phyloP scores from a whole-genome alignment of 129 eudicot genomes.

The Lactuca saligna region DNA sequence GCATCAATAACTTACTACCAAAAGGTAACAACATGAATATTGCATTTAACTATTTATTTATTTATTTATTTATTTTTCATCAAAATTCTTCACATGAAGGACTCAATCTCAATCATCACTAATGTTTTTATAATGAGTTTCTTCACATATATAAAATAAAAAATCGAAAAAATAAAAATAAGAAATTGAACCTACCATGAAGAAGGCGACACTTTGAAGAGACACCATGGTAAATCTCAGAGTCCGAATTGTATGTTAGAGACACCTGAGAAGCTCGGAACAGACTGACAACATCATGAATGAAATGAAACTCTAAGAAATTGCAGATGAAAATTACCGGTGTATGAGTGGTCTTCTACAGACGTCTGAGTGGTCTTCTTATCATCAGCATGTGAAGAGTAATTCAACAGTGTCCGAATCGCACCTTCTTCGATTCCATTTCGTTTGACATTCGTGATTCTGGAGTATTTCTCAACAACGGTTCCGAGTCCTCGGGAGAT shows the following conservation, averaged over 20 bases:
- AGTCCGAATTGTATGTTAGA: slow-evolving; percentile 56
- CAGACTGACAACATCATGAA: slow-evolving; percentile 49
- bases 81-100: no score
- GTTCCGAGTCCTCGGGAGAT: slow-evolving; percentile 77
- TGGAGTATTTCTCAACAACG: slow-evolving; percentile 87
- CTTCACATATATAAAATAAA: not conserved
- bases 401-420: slow-evolving; percentile 62
- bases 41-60: no score
- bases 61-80: no score
- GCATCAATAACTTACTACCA: no score
- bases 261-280: slow-evolving; percentile 63
- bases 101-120: no score
- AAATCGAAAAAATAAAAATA: not conserved
- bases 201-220: slow-evolving; percentile 70
- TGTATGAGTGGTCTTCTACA: no score
- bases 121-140: not conserved
- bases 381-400: slow-evolving; percentile 58
- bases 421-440: slow-evolving; percentile 72
- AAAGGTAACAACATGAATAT: no score
- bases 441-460: slow-evolving; percentile 74
- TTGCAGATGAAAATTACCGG: slow-evolving; percentile 42
- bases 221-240: slow-evolving; percentile 57
- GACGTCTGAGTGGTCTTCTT: slow-evolving; percentile 23
- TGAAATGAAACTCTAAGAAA: slow-evolving; percentile 65
- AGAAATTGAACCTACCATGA: slow-evolving; percentile 49